Conservation (phyloP, 441 rosid genomes). For the Gossypium davidsonii region DNA sequence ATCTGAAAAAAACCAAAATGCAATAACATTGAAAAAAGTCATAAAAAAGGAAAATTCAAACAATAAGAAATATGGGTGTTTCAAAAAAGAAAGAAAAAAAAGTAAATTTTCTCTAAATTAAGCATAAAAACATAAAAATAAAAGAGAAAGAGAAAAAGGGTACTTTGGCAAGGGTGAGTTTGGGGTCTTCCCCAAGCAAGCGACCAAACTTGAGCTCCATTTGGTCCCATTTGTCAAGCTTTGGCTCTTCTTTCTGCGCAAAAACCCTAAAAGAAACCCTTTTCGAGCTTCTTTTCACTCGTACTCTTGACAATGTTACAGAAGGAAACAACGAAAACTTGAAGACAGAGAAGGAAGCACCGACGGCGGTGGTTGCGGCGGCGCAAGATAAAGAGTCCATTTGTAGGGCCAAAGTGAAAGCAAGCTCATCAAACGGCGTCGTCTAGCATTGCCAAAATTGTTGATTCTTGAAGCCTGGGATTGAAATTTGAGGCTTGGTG, state of each 20-base stretch:
- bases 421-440: constrained; percentile 14
- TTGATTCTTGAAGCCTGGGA: neutral
- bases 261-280: constrained; percentile 27
- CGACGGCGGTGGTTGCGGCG: constrained; percentile 16
- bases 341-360: constrained; percentile 18
- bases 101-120: neutral
- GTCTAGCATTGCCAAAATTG: neutral
- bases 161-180: constrained; percentile 87
- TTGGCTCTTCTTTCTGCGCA: constrained; percentile 52
- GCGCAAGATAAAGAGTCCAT: constrained; percentile 48
- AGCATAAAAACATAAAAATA: neutral
- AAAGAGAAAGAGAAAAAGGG: neutral
- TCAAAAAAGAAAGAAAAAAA: neutral
- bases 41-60: neutral
- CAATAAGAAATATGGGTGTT: neutral
- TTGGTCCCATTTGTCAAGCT: constrained; percentile 64
- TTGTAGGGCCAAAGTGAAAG: constrained; percentile 14
- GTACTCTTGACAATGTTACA: constrained; percentile 8
- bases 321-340: constrained; percentile 20
- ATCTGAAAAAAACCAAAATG: constrained; percentile 40
- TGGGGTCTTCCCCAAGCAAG: constrained; percentile 83
- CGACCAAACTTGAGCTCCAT: constrained; percentile 92
- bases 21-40: neutral
- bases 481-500: neutral
- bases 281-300: constrained; percentile 18